phyloP scores from a whole-genome alignment of 208 protist species.

The Trypanosoma platydactyli region DNA sequence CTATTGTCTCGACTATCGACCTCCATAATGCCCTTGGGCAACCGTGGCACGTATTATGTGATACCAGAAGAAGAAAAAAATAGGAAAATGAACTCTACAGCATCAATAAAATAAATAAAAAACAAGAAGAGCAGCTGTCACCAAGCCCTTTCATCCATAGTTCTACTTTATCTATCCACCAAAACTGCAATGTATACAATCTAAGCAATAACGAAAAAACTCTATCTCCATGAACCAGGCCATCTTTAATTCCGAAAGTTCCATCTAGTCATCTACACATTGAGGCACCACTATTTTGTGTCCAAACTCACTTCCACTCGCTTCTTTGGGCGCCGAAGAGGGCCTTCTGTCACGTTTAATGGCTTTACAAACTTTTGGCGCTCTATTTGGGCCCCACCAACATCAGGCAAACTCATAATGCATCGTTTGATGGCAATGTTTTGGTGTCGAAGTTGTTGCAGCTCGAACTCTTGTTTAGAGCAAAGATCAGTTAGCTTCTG shows the following conservation, averaged over 20 bases:
- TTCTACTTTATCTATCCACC: no score
- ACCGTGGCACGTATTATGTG: background rate
- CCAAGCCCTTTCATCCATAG: no score
- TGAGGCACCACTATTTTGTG: background rate
- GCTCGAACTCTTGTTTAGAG: conserved; percentile 62
- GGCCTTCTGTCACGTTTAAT: conserved; percentile 76
- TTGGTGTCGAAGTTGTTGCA: conserved; percentile 71
- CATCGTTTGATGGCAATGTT: conserved; percentile 68
- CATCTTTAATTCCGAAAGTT: no score
- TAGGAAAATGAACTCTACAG: conserved; percentile 9
- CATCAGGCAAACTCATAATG: conserved; percentile 69
- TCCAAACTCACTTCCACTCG: conserved; percentile 27
- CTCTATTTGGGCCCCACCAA: conserved; percentile 45
- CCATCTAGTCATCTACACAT: background rate
- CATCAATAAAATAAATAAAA: conserved; percentile 18
- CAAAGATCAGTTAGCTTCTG: conserved; percentile 60
- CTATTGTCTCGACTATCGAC: conserved; percentile 14
- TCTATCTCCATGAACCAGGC: no score
- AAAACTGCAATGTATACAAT: no score
- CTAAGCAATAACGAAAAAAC: no score
- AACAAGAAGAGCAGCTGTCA: conserved; percentile 15
- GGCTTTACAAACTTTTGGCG: conserved; percentile 69
- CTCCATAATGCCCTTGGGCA: background rate
- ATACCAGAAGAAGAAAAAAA: conserved; percentile 11
- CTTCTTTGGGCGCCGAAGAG: conserved; percentile 81